phyloP scores from a whole-genome alignment of 2,329 filamentous ascomycete genomes.

The Aspergillus thermomutatus region DNA sequence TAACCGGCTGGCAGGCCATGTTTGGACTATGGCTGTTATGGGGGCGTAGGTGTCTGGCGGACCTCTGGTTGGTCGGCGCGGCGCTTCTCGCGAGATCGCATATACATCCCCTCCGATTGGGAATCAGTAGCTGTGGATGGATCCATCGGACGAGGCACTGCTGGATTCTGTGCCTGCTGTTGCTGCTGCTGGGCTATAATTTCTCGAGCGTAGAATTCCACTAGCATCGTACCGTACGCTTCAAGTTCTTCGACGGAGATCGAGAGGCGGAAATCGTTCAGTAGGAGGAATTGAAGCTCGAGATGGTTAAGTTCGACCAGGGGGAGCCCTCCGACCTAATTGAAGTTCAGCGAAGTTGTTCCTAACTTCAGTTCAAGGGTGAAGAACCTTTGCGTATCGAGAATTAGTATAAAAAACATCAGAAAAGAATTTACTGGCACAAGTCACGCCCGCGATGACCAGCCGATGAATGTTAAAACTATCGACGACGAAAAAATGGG shows the following conservation, averaged over 20 bases:
- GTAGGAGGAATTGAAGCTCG: constrained; percentile 88
- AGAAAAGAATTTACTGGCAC: constrained; percentile 98
- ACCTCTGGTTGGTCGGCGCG: constrained; percentile 19
- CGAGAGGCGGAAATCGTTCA: constrained; percentile 94
- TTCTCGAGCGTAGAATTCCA: constrained; percentile 95
- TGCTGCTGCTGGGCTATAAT: constrained; percentile 64
- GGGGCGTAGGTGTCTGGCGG: constrained; percentile 35
- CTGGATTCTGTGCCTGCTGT: constrained; percentile 17
- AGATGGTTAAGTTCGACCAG: constrained; percentile 91
- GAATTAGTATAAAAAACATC: constrained; percentile 99
- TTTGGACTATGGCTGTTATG: constrained; percentile 14
- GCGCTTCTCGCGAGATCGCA: constrained; percentile 28
- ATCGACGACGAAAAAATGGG: constrained; percentile 88
- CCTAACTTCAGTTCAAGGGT: background rate
- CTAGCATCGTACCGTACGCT: constrained; percentile 95
- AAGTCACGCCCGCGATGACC: constrained; percentile 95
- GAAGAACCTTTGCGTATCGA: constrained; percentile 86
- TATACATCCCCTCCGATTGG: constrained; percentile 31
- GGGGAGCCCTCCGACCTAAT: constrained; percentile 86
- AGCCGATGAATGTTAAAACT: constrained; percentile 98
- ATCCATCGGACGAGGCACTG: constrained; percentile 18
- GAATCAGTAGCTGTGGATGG: constrained; percentile 12
- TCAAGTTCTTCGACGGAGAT: constrained; percentile 94
- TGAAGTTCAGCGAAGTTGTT: background rate
- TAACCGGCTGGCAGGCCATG: constrained; percentile 6